Evolutionary conservation across 805 yeast species (phyloP).

Genomic region (Candida montana): DNA sequence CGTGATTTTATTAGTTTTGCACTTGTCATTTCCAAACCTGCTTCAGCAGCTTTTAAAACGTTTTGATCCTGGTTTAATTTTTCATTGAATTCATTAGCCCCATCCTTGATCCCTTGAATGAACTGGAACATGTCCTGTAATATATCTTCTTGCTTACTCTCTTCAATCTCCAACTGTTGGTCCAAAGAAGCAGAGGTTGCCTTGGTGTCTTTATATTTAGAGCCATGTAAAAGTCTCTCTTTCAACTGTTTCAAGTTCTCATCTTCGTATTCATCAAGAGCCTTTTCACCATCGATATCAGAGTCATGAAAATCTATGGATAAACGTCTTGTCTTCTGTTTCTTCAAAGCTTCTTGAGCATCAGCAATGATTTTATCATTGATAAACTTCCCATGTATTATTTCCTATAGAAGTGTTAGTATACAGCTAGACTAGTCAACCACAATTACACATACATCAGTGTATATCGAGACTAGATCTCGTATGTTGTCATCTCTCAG

Average conservation of each 20-base stretch:
- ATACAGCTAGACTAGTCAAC: not conserved
- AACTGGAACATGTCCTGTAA: constrained; percentile 34
- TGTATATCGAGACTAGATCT: constrained; percentile 2
- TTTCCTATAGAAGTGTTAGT: constrained; percentile 3
- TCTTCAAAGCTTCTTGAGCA: constrained; percentile 6
- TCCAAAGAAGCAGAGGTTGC: constrained; percentile 22
- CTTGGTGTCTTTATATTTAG: constrained; percentile 10
- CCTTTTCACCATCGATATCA: constrained; percentile 1
- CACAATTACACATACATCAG: constrained; percentile 5
- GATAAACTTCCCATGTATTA: constrained; percentile 9
- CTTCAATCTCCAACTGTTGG: constrained; percentile 32
- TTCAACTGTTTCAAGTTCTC: constrained; percentile 29
- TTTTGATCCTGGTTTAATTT: constrained; percentile 34
- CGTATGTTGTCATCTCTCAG: not conserved
- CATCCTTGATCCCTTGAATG: constrained; percentile 32
- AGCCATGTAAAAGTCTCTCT: constrained; percentile 25
- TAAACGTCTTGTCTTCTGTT: constrained; percentile 13
- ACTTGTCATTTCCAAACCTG: constrained; percentile 35
- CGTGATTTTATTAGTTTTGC: constrained; percentile 29
- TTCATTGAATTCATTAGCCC: constrained; percentile 34
- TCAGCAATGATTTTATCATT: constrained; percentile 9
- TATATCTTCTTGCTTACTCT: constrained; percentile 32
- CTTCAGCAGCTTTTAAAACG: constrained; percentile 36
- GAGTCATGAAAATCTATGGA: constrained; percentile 20
- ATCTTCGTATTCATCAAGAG: constrained; percentile 15